Conservation (phyloP, 371 early-diverging fungal species). For the Enteropsectra breve region DNA sequence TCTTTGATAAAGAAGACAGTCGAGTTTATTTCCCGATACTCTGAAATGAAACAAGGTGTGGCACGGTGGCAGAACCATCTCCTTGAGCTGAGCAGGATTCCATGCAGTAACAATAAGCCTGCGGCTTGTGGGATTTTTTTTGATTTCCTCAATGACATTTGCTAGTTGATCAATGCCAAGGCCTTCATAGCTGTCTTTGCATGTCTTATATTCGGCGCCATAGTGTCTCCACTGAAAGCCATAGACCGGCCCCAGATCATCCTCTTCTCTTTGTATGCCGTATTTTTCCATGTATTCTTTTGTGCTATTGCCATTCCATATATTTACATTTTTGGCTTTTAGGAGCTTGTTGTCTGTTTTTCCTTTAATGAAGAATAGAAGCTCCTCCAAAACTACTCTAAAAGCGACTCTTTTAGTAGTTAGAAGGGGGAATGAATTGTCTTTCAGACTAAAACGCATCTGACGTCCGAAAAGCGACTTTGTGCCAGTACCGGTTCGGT, state of each 20-base stretch:
- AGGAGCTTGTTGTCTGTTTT: conserved; percentile 75
- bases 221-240: conserved; percentile 99
- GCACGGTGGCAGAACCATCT: conserved; percentile 87
- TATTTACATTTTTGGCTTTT: conserved; percentile 72
- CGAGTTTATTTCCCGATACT: conserved; percentile 66
- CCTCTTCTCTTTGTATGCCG: conserved; percentile 71
- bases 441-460: conserved; percentile 72
- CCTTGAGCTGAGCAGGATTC: conserved; percentile 74
- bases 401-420: conserved; percentile 89
- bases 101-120: conserved; percentile 89
- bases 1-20: conserved; percentile 88
- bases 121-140: conserved; percentile 71
- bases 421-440: conserved; percentile 74
- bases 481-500: conserved; percentile 93
- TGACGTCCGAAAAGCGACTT: conserved; percentile 80
- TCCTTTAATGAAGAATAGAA: conserved; percentile 88
- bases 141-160: conserved; percentile 73
- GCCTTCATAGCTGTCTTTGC: conserved; percentile 76
- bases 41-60: conserved; percentile 84
- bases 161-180: conserved; percentile 85
- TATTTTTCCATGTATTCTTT: conserved; percentile 75
- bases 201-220: conserved; percentile 79
- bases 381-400: conserved; percentile 81
- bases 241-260: conserved; percentile 94
- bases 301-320: conserved; percentile 93